These are phyloP conservation scores for Alloteropsis angusta DNA, from an alignment of 202 grass and related monocot genomes.

Conservation along the genomic window DNA sequence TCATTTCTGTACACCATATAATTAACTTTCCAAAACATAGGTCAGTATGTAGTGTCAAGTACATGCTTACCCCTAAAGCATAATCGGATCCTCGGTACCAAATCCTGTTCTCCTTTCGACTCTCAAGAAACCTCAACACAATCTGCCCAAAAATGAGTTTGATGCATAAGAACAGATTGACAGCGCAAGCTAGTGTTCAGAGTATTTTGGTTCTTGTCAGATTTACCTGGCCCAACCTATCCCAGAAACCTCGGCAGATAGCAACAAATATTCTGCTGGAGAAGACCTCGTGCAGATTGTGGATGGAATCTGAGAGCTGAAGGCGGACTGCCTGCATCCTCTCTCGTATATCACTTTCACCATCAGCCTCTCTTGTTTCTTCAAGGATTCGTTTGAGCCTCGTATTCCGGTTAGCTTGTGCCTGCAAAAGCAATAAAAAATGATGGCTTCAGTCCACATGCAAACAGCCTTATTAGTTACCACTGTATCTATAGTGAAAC, in stretches of 20 bases:
- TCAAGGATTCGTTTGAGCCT: constrained; percentile 87
- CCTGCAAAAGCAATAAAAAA: constrained; percentile 34
- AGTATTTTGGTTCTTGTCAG: neutral
- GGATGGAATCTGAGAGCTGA: constrained; percentile 68
- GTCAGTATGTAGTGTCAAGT: neutral
- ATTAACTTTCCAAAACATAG: neutral
- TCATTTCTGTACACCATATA: neutral
- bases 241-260: constrained; percentile 88
- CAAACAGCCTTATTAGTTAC: constrained; percentile 9
- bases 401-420: constrained; percentile 54
- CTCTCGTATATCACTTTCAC: constrained; percentile 72
- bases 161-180: neutral
- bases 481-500: neutral
- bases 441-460: neutral
- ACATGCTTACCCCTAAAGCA: constrained; percentile 58
- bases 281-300: constrained; percentile 80
- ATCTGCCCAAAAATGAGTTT: constrained; percentile 43
- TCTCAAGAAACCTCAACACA: constrained; percentile 81
- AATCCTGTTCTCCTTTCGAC: constrained; percentile 90
- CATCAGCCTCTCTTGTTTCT: constrained; percentile 80
- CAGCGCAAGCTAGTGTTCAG: neutral
- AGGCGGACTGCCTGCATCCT: constrained; percentile 67
- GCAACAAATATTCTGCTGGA: constrained; percentile 80
- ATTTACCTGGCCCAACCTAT: constrained; percentile 77
- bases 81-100: constrained; percentile 82